Base-by-base conservation (phyloP, 1,284 basidiomycete species). In the Tetrapyrgos nigripes region DNA sequence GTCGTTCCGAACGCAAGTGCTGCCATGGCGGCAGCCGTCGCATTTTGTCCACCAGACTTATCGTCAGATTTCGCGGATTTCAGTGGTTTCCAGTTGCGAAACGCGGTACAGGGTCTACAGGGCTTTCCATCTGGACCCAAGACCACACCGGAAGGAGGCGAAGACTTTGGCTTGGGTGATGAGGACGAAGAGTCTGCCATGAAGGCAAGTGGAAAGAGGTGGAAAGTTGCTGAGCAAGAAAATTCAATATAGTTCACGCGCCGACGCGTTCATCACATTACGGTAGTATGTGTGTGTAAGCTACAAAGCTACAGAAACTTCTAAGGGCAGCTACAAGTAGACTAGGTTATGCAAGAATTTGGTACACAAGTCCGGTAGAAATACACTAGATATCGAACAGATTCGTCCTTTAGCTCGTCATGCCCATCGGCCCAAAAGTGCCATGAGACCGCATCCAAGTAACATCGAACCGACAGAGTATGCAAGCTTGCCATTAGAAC, bases 91-190 rank as follows among this genome's bases (percentile, higher is more conserved):
- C 89, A 94, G 70, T 89, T 77, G 47, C 87, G 85, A 77, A 92
- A 92, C 45, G 91, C 88, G 52, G 88, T 92, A 73, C 94, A 95
- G 37, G 92, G 88, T 78, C 94, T 96, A 81, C 96, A 98, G 0
- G 93, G 93, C 75, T 96, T 97, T 24, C 96, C 96, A 66, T 97
- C 93, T 27, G 92, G 91, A 2, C 93, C 95, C 60, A 97, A 77
- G 57, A 96, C 84, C 79, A 94, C 87, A 1, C 93, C 94, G 2
- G 91, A 90, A 1, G 92, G 90, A 62, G 78, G 59, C 1, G 62
- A 19, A 21, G 50, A 28, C 43, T 61, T 66, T 40, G 63, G 66
- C 43, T 53, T 57, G 6, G 63, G 49, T 13, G 43, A 53, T 44
- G 33, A 23, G n/a, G 21, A 40, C 28, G 35, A 48, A 19, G 54